Percentiles rank a stretch among this genome's conserved stretches.
phyloP scores from a whole-genome alignment of 1,284 basidiomycete genomes.

The Rhodotorula sp. region DNA sequence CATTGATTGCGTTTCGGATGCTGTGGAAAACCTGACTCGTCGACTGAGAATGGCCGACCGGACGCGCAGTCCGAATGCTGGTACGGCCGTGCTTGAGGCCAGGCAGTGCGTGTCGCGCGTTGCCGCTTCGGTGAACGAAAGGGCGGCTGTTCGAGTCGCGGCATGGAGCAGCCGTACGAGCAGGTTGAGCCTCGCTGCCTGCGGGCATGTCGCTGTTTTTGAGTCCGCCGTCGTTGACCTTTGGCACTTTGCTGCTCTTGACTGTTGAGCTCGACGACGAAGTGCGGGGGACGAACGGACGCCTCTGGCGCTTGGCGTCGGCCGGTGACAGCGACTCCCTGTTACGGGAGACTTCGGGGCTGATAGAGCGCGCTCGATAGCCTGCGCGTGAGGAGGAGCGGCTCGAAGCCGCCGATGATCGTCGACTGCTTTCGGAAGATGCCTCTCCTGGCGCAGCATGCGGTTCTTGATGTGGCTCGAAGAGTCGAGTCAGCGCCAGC shows the following conservation, averaged over 20 bases:
- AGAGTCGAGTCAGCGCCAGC: not conserved
- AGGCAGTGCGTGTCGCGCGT: too few species aligned
- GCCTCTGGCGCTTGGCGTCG: not conserved
- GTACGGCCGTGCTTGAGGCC: too few species aligned
- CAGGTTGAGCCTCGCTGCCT: not conserved
- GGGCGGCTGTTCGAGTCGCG: too few species aligned
- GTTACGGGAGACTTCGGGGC: not conserved
- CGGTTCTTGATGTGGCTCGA: not conserved
- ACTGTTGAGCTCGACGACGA: constrained; percentile 28
- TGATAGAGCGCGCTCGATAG: not conserved
- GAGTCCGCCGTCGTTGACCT: not conserved
- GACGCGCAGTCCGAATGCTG: constrained; percentile 65
- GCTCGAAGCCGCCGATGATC: not conserved
- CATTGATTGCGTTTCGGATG: constrained; percentile 84
- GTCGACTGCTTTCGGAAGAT: not conserved
- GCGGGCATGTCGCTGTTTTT: constrained; percentile 20
- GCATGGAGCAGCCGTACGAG: too few species aligned
- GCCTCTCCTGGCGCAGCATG: not conserved
- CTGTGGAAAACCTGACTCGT: constrained; percentile 89
- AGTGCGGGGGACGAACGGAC: constrained; percentile 12
- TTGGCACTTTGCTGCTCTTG: constrained; percentile 21
- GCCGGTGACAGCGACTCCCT: not conserved
- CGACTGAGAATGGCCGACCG: constrained; percentile 83
- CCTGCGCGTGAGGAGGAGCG: constrained; percentile 15
- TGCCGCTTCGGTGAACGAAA: too few species aligned